Evolutionary conservation across 768 basidiomycete genomes (phyloP), one percentile per base, ranked within the genome.

Genomic region (Mycena floridula): DNA sequence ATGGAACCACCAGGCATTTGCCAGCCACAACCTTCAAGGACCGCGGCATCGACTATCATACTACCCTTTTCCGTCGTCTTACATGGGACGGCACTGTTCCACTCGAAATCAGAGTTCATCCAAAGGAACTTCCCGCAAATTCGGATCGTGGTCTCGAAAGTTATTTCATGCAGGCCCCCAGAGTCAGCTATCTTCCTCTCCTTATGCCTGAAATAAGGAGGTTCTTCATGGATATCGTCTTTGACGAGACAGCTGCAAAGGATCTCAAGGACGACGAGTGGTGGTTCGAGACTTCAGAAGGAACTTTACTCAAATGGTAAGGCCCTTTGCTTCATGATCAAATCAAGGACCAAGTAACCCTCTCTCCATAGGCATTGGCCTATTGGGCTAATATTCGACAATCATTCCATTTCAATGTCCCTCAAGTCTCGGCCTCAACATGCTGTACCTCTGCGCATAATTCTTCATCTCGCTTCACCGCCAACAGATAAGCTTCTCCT

Each of bases 271-370:
- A 93, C 52, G 87, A 89, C 46, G 88, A 94, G 42, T 92, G 95
- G 89, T 98, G 95, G 96, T 96, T 99, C 61, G 92, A 96, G 64
- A 86, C 82, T 50, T 86, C 88, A 43, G 85, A 82, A 52, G 89
- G 89, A 24, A 77, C 74, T 5, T 59, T 88, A 40, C 73, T 94
- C 54, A 90, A 92, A 67, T 97, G 95, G 95, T 95, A 46, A n/a
- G 50, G 80, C 72, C 40, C 28, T 43, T 45, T 37, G 13, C 22
- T 25, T 26, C 16, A 38, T 24, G 22, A 27, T 40, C 26, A 30
- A 27, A 6, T n/a, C n/a, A n/a, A n/a, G n/a, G n/a, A n/a, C n/a
- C n/a, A n/a, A n/a, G n/a, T n/a, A n/a, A n/a, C n/a, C n/a, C n/a
- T n/a, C n/a, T 45, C 30, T 37, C 43, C 27, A 36, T 57, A 99